A percentile compares a stretch with the other conserved stretches of the same genome.
Conservation (phyloP, 805 yeast genomes). For the Candida fluviatilis region DNA sequence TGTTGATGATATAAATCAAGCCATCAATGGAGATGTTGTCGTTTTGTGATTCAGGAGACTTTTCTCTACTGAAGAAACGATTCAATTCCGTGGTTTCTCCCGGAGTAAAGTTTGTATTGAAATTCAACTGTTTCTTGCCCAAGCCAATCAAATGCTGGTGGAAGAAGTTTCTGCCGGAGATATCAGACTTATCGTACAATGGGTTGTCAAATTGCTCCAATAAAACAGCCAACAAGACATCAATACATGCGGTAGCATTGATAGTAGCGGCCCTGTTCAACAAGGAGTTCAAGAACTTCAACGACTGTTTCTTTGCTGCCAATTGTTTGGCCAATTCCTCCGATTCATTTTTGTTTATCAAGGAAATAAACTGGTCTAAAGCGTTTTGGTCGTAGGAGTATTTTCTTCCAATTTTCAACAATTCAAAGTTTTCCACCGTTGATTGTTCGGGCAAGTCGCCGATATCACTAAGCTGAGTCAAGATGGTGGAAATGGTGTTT, state of each 20-base stretch:
- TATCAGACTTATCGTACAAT: conserved; percentile 58
- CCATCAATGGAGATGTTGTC: conserved; percentile 45
- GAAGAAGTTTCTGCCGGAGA: conserved; percentile 77
- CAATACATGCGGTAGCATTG: conserved; percentile 57
- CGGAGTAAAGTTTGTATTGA: conserved; percentile 32
- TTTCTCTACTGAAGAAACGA: conserved; percentile 43
- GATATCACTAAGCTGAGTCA: conserved; percentile 47
- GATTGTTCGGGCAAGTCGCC: conserved; percentile 7
- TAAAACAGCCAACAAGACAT: conserved; percentile 45
- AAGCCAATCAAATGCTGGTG: conserved; percentile 79
- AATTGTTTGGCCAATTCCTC: conserved; percentile 42
- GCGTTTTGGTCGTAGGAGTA: conserved; percentile 23
- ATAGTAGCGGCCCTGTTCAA: conserved; percentile 61
- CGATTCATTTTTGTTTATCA: conserved; percentile 39
- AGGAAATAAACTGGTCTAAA: conserved; percentile 17
- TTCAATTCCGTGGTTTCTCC: conserved; percentile 35
- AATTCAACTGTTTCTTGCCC: conserved; percentile 53
- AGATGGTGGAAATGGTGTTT: conserved; percentile 45
- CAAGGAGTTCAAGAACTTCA: conserved; percentile 54
- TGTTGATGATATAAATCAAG: conserved; percentile 52
- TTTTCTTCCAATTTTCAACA: conserved; percentile 21
- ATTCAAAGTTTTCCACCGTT: conserved; percentile 9
- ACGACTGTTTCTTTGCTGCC: conserved; percentile 27
- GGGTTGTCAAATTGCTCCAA: conserved; percentile 29
- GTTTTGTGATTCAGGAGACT: conserved; percentile 33